These are phyloP conservation scores for Phytophthora citricola DNA, from an alignment of 352 stramenopile species.

Conservation along the genomic window DNA sequence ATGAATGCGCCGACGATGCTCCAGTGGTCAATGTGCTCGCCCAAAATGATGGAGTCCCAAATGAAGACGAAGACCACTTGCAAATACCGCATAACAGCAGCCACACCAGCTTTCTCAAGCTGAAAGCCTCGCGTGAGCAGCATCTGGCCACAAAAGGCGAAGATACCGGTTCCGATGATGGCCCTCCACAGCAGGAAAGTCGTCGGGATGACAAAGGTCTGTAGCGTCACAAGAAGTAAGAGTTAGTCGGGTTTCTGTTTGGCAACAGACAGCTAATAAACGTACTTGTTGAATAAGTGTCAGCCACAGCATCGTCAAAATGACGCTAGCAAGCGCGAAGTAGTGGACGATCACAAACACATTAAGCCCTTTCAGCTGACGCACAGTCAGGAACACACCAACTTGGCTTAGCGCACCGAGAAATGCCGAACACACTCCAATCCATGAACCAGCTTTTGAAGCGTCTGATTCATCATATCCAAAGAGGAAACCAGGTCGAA, in stretches of 20 bases:
- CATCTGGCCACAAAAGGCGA: slow-evolving; percentile 59
- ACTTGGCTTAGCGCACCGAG: slow-evolving; percentile 51
- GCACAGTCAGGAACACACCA: slow-evolving; percentile 57
- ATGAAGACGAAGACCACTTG: slow-evolving; percentile 76
- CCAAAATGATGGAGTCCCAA: slow-evolving; percentile 61
- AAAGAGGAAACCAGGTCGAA: slow-evolving; percentile 53
- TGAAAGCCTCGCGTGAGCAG: slow-evolving; percentile 76
- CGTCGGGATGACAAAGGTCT: slow-evolving; percentile 31
- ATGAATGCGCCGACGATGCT: slow-evolving; percentile 64
- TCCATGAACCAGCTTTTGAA: slow-evolving; percentile 25
- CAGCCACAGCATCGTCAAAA: slow-evolving; percentile 45
- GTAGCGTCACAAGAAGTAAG: neutral
- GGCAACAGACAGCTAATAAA: neutral
- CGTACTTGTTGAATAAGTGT: slow-evolving; percentile 48
- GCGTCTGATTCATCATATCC: slow-evolving; percentile 27
- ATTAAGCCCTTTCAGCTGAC: slow-evolving; percentile 49
- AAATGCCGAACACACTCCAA: slow-evolving; percentile 45
- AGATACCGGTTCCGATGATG: slow-evolving; percentile 45
- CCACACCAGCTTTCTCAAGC: slow-evolving; percentile 64
- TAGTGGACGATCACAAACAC: slow-evolving; percentile 63
- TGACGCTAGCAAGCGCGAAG: slow-evolving; percentile 52
- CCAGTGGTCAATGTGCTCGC: slow-evolving; percentile 58
- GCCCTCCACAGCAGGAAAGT: slow-evolving; percentile 45
- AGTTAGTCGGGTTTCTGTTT: slow-evolving; percentile 1
- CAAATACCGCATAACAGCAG: slow-evolving; percentile 68